Conservation (phyloP, 73 alveolate species). For the Loxodes magnus region DNA sequence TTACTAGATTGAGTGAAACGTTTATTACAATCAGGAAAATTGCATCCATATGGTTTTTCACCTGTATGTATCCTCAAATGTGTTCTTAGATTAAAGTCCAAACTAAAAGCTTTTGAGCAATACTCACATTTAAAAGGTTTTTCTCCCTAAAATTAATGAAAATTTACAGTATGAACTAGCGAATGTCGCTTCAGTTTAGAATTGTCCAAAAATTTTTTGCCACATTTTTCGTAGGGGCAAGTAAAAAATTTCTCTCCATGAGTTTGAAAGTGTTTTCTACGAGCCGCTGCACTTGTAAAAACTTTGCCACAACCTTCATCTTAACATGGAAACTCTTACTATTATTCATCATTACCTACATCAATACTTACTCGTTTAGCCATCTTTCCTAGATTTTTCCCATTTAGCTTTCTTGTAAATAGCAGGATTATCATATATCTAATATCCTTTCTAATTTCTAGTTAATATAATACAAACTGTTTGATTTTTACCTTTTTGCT, state of each 20-base stretch:
- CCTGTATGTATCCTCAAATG: slow-evolving; percentile 81
- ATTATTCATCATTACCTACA: too few relatives aligned
- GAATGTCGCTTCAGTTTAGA: slow-evolving; percentile 70
- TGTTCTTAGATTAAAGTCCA: slow-evolving; percentile 72
- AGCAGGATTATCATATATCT: too few relatives aligned
- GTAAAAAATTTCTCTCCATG: slow-evolving; percentile 4
- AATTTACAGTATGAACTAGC: slow-evolving; percentile 69
- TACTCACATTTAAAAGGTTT: slow-evolving; percentile 74
- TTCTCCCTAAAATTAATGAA: too few relatives aligned
- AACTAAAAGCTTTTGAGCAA: slow-evolving; percentile 74
- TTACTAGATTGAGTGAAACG: slow-evolving; percentile 54
- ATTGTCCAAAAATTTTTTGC: slow-evolving; percentile 54
- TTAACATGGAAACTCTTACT: slow-evolving; percentile 39
- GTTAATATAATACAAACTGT: too few relatives aligned
- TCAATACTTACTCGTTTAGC: too few relatives aligned
- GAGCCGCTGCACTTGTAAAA: slow-evolving; percentile 55
- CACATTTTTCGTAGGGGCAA: slow-evolving; percentile 42
- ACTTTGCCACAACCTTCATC: slow-evolving; percentile 76
- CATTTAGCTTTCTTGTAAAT: too few relatives aligned
- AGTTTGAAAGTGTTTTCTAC: slow-evolving; percentile 1
- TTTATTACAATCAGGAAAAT: slow-evolving; percentile 47
- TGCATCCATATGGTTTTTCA: slow-evolving; percentile 56
- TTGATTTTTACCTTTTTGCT: too few relatives aligned
- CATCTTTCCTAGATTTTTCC: too few relatives aligned
- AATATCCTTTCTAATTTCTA: too few relatives aligned